Conservation (phyloP, 306 rosid species). For the Dryas octopetala region DNA sequence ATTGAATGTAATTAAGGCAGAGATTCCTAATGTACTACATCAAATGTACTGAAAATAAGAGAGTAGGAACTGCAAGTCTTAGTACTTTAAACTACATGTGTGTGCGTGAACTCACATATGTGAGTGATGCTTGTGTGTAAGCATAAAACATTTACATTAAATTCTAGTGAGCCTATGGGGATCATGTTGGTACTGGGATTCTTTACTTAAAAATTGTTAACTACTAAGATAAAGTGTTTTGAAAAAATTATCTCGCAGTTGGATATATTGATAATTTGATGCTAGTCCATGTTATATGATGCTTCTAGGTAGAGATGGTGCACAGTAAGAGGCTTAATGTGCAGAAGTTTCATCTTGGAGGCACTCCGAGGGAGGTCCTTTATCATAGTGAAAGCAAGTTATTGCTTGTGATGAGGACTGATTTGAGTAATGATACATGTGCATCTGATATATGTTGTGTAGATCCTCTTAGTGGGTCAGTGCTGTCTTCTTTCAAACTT, state of each 20-base stretch:
- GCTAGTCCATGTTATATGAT: conserved; percentile 25
- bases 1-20: no score
- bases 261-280: conserved; percentile 25
- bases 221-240: no score
- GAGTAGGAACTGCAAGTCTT: not conserved
- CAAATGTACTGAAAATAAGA: not conserved
- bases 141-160: not conserved
- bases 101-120: not conserved
- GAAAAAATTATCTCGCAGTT: conserved; percentile 10
- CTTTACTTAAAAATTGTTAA: not conserved
- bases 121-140: not conserved
- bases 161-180: not conserved
- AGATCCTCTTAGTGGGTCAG: conserved; percentile 79
- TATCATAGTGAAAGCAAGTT: conserved; percentile 83
- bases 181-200: not conserved
- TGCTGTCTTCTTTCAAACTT: conserved; percentile 73
- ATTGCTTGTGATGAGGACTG: conserved; percentile 92
- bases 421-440: conserved; percentile 54
- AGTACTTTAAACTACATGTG: not conserved
- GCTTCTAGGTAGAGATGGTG: conserved; percentile 90
- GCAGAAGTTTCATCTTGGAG: conserved; percentile 86
- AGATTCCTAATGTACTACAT: no score
- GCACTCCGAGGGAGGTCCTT: conserved; percentile 89
- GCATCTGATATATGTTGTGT: conserved; percentile 82
- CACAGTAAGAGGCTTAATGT: conserved; percentile 90